Evolutionary conservation across 2,329 filamentous ascomycete species (phyloP).

Genomic region (Tricladium varicosporioides): DNA sequence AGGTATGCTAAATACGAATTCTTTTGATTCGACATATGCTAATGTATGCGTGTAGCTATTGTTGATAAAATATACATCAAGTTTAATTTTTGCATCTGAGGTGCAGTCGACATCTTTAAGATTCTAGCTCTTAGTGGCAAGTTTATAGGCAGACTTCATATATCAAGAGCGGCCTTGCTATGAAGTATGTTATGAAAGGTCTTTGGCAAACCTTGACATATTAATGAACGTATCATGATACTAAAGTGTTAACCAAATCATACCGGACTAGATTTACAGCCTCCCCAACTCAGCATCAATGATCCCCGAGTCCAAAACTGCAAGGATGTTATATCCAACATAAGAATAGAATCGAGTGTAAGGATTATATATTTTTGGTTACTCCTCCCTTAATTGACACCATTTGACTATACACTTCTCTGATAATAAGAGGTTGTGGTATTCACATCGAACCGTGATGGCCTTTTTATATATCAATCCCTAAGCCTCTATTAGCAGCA

Average conservation of each 20-base stretch:
- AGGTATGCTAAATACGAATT: conserved; percentile 34
- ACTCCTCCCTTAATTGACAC: too few relatives aligned
- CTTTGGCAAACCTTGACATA: conserved; percentile 62
- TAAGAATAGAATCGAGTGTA: too few relatives aligned
- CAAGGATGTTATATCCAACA: background rate
- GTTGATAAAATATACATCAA: conserved; percentile 19
- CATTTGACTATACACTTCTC: too few relatives aligned
- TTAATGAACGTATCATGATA: conserved; percentile 58
- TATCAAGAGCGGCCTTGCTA: conserved; percentile 61
- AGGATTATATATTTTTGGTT: too few relatives aligned
- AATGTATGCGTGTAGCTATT: conserved; percentile 9
- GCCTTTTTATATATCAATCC: too few relatives aligned
- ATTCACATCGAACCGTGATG: too few relatives aligned
- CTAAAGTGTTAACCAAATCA: conserved; percentile 50
- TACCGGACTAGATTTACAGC: conserved; percentile 40
- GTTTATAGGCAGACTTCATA: conserved; percentile 59
- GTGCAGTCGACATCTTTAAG: conserved; percentile 58
- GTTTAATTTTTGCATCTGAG: conserved; percentile 57
- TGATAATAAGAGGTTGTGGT: too few relatives aligned
- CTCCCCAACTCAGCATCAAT: conserved; percentile 41
- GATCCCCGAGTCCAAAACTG: conserved; percentile 35
- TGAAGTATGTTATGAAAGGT: conserved; percentile 60
- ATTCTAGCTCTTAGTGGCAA: conserved; percentile 60
- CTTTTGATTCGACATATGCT: background rate
- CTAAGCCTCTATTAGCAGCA: too few relatives aligned